Evolutionary conservation across 202 grass and related monocot genomes (phyloP).

Genomic region (Carex arenaria): DNA sequence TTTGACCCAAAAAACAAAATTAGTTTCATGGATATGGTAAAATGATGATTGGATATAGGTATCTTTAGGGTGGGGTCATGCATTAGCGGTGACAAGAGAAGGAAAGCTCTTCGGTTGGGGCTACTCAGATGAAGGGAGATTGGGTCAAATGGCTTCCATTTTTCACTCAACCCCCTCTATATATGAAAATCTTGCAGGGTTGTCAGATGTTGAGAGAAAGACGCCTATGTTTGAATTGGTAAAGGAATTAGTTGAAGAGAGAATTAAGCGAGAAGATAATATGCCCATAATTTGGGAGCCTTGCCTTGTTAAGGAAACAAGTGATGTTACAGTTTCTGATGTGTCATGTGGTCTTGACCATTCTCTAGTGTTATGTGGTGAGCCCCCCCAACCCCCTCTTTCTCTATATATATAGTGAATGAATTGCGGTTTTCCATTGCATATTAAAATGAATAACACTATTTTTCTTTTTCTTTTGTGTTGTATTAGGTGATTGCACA

Average conservation of each 20-base stretch:
- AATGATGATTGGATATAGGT: slow-evolving; percentile 41
- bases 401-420: background rate
- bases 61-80: slow-evolving; percentile 93
- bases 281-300: slow-evolving; percentile 95
- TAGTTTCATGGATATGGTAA: background rate
- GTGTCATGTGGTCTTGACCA: slow-evolving; percentile 87
- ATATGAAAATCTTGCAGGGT: slow-evolving; percentile 30
- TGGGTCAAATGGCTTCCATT: slow-evolving; percentile 64
- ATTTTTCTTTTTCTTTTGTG: background rate
- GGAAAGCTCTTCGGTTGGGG: slow-evolving; percentile 86
- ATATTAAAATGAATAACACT: background rate
- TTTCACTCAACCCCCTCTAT: slow-evolving; percentile 19
- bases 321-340: slow-evolving; percentile 55
- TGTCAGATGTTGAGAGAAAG: slow-evolving; percentile 30
- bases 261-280: slow-evolving; percentile 57
- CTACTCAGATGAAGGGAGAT: slow-evolving; percentile 73
- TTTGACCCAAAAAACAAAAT: background rate
- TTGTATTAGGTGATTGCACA: slow-evolving; percentile 47
- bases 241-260: slow-evolving; percentile 74
- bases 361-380: slow-evolving; percentile 67
- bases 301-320: slow-evolving; percentile 55
- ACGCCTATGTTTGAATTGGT: slow-evolving; percentile 54
- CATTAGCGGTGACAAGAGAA: slow-evolving; percentile 66
- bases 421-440: background rate
- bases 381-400: slow-evolving; percentile 35